Evolutionary conservation across 768 basidiomycete genomes (phyloP).

Genomic region (Harrya chromipes): DNA sequence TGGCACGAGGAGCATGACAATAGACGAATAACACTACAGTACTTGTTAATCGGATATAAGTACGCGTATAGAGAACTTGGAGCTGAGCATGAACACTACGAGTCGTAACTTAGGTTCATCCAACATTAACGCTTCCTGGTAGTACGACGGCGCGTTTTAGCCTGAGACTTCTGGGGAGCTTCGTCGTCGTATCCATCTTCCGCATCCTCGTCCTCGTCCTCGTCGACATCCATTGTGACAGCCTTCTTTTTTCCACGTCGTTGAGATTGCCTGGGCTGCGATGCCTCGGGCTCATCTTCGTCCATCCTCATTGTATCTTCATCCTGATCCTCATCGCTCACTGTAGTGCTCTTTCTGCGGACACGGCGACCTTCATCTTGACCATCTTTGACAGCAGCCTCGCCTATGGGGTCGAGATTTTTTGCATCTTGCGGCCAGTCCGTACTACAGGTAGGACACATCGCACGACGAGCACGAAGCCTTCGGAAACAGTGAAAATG

Average conservation of each 20-base stretch:
- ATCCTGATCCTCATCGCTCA: conserved; percentile 42
- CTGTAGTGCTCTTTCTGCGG: conserved; percentile 33
- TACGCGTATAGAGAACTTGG: conserved; percentile 10
- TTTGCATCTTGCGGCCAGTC: conserved; percentile 59
- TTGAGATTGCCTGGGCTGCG: conserved; percentile 28
- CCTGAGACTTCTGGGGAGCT: conserved; percentile 20
- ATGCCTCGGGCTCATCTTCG: conserved; percentile 31
- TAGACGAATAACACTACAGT: conserved; percentile 29
- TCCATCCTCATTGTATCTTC: conserved; percentile 29
- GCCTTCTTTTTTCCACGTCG: conserved; percentile 28
- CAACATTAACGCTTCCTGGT: conserved; percentile 15
- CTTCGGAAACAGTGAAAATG: conserved; percentile 63
- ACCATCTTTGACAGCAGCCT: conserved; percentile 61
- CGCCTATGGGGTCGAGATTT: conserved; percentile 59
- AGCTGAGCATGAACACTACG: too few relatives aligned
- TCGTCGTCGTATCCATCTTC: conserved; percentile 22
- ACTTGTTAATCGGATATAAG: conserved; percentile 15
- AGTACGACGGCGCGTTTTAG: conserved; percentile 15
- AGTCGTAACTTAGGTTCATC: too few relatives aligned
- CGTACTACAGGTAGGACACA: conserved; percentile 55
- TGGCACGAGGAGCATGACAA: conserved; percentile 13
- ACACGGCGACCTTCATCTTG: conserved; percentile 46
- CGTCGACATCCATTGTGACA: conserved; percentile 43
- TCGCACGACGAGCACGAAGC: conserved; percentile 41
- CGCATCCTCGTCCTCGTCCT: conserved; percentile 39